Evolutionary conservation across 192 early-diverging fungal genomes (phyloP), one percentile per base, ranked within the genome.

Genomic region (Mortierella claussenii): DNA sequence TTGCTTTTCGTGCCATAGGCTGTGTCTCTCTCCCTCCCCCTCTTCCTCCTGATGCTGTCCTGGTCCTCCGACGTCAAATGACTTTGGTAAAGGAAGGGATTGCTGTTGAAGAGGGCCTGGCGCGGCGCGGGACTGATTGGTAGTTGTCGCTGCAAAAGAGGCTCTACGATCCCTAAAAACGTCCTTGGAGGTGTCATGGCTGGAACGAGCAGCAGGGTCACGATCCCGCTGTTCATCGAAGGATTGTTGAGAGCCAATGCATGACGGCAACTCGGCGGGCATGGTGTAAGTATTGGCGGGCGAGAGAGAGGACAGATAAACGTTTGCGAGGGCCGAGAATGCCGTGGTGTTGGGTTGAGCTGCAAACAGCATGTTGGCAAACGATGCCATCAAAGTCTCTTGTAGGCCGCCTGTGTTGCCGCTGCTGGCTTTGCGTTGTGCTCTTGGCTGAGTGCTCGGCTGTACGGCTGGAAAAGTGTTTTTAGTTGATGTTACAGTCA

Each of bases 41-140:
- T 26, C 13, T 21, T 60, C 57, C 28, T 48, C 33, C 11, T 24
- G 27, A 24, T 2, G 2, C 23, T 24, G 7, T n/a, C n/a, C 57
- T 27, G 27, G 42, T 20, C 57, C 1, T 15, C 40, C 21, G 17
- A 23, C 18, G 18, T 43, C 44, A 11, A 12, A 17, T 32, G 30
- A 50, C 55, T 37, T 9, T 68, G 54, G n/a, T n/a, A n/a, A n/a
- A n/a, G n/a, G n/a, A n/a, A n/a, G 36, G 46, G 55, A 12, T 8
- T 36, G 48, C 55, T 68, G 65, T 20, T 50, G 48, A 31, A 58
- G 55, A 51, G 58, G 55, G 20, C 65, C 20, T n/a, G n/a, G n/a
- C n/a, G n/a, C n/a, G n/a, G 17, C 42, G 51, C 36, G 8, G 47
- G 64, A 58, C 36, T 15, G 36, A 54, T 33, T 46, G 42, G 12